Percentiles rank a stretch among this genome's conserved stretches.
These are phyloP conservation scores for Sicyos baderoa DNA, from an alignment of 306 rosid genomes.

Conservation along the genomic window DNA sequence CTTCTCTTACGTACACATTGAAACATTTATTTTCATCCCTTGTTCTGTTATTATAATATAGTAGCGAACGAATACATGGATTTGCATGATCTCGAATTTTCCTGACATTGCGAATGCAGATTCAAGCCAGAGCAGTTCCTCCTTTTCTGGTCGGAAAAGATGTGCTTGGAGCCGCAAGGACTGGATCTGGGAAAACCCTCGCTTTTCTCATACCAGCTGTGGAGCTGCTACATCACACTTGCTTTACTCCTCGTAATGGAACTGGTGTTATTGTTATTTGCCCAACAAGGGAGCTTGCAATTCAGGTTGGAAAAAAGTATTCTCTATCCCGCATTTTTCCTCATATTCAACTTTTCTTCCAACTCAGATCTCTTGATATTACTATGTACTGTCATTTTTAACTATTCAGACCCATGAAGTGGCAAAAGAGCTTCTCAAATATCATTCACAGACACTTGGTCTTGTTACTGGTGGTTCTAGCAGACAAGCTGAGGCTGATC, in stretches of 20 bases:
- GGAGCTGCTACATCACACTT: slow-evolving; percentile 48
- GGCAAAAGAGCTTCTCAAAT: slow-evolving; percentile 76
- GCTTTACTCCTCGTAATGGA: slow-evolving; percentile 67
- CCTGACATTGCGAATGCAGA: slow-evolving; percentile 37
- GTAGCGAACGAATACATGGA: not conserved
- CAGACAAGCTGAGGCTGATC: slow-evolving; percentile 81
- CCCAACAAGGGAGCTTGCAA: slow-evolving; percentile 94
- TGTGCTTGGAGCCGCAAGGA: slow-evolving; percentile 94
- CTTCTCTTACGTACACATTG: not conserved
- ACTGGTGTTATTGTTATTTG: slow-evolving; percentile 76
- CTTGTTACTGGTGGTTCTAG: slow-evolving; percentile 81
- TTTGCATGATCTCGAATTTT: slow-evolving; percentile 7
- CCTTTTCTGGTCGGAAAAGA: slow-evolving; percentile 63
- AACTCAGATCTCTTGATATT: not conserved
- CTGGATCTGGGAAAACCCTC: slow-evolving; percentile 94
- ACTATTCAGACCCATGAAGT: slow-evolving; percentile 73
- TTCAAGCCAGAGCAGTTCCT: slow-evolving; percentile 71
- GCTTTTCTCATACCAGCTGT: slow-evolving; percentile 87
- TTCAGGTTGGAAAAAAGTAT: slow-evolving; percentile 48
- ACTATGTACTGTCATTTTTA: slow-evolving; percentile 19
- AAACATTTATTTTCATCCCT: not conserved
- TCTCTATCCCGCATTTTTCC: not conserved
- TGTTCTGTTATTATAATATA: not conserved
- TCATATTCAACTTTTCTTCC: not conserved
- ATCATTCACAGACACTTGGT: slow-evolving; percentile 86